Base-by-base conservation (phyloP, 148 eudicot species). In the Chenopodium suecicum region DNA sequence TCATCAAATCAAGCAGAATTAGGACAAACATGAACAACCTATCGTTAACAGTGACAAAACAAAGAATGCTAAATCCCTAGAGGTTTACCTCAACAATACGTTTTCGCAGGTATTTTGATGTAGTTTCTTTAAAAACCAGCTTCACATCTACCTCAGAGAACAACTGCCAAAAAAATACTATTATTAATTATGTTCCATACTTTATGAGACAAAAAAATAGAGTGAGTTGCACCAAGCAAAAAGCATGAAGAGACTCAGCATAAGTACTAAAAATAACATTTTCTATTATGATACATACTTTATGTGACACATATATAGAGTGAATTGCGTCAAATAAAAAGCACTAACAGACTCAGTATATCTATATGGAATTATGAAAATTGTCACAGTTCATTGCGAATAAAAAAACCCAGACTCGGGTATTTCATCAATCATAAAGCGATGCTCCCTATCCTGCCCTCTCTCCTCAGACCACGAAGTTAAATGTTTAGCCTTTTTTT, bases 131-230 rank as follows among this genome's bases (percentile, higher is more conserved):
- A 79, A 89, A 97, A 54, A 97, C 99, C 86, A 97, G 87, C 90
- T 97, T 97, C 91, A 97, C 98, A 85, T 97, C 99, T 46, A 97
- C 99, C 89, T 94, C 99, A 23, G 94, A 86, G 87, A 86, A 94
- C 71, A 96, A 81, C 99, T 96, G 87, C 67, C 80, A 65, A 83
- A 79, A 79, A 50, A 76, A 29, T 29, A n/a, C 13, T 79, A 13
- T 70, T 62, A 29, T 29, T 32, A 1, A 67, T 52, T 64, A 63
- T 23, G 27, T 11, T 70, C 22, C 48, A 56, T 41, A 44, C 66
- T 70, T 37, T 16, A 41, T 70, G n/a, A 17, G 22, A 22, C 31
- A 22, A n/a, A 44, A 46, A n/a, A 12, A 62, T 62, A 20, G 66
- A 62, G 27, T 62, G 66, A 20, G 25, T 20, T 62, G 66, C 62